These are phyloP conservation scores for Diaporthe sp. DNA, from an alignment of 2,329 filamentous ascomycete genomes.

Conservation along the genomic window DNA sequence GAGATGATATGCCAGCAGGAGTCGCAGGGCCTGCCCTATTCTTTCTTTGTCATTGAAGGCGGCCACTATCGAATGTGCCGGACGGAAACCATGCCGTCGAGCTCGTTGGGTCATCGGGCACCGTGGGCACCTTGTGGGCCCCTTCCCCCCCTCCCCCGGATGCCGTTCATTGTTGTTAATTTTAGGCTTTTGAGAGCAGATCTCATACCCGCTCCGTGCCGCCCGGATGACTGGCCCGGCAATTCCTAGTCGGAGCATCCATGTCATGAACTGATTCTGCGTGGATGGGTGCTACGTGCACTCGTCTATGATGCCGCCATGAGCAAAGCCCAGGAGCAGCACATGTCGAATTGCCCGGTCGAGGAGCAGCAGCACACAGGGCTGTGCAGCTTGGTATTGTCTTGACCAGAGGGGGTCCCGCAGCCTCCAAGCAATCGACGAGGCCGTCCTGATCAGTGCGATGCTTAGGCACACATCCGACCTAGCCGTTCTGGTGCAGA, in stretches of 20 bases:
- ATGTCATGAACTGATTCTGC: neutral
- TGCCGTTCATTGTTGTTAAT: constrained; percentile 4
- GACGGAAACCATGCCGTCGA: neutral
- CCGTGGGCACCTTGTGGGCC: neutral
- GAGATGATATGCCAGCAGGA: neutral
- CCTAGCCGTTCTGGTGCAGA: constrained; percentile 4
- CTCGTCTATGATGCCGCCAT: constrained; percentile 20
- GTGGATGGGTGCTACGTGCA: neutral
- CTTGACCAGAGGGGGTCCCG: neutral
- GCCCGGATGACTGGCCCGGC: constrained; percentile 23
- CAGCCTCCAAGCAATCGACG: neutral
- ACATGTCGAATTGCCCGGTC: neutral
- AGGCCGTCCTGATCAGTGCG: neutral
- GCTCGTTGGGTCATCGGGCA: neutral
- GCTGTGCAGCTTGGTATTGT: constrained; percentile 1
- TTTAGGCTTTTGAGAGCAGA: constrained; percentile 23
- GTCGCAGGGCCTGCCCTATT: neutral
- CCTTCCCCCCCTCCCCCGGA: neutral
- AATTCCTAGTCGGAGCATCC: constrained; percentile 16
- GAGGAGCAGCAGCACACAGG: neutral
- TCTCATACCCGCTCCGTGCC: constrained; percentile 20
- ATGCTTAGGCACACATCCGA: neutral
- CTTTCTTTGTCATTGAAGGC: neutral
- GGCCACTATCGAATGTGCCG: neutral
- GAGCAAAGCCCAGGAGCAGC: neutral